Base-by-base conservation (phyloP, 495 filamentous ascomycete species). In the Daldinia grandis region DNA sequence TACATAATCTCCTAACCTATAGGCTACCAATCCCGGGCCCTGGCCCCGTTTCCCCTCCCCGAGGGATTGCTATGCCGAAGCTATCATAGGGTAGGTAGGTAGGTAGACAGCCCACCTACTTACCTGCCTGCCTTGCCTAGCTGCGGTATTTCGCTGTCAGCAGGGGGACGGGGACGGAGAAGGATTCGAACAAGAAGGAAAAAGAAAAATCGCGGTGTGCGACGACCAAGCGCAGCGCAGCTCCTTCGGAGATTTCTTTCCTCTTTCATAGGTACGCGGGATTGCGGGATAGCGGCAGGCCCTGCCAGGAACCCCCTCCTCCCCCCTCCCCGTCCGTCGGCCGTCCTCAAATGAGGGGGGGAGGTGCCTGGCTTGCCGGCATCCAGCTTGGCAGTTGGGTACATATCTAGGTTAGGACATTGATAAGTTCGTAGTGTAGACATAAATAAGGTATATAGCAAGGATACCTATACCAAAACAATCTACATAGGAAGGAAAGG, bases 61-160 rank as follows among this genome's bases (percentile, higher is more conserved):
- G 51, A 33, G 10, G 62, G 50, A 53, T 57, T 1, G 2, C 8
- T 14, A 24, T 21, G 9, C 2, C n/a, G 42, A 47, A 24, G 17
- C 19, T 47, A 4, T 47, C 42, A 47, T 24, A 47, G 10, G 33
- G 33, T 14, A n/a, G 35, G 30, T 31, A 31, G 30, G 7, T 31
- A 31, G 30, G n/a, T n/a, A 35, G 12, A 35, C 33, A 35, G 53
- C 53, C 42, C 27, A 19, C 17, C 9, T 57, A 59, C 47, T 27
- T 28, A 21, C 55, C 59, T 64, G 62, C 21, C 60, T 21, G 3
- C 1, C 49, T 25, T 64, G 62, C 21, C 60, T 21, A 3, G 2
- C 49, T 25, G 54, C 61, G 67, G 68, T 62, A 70, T 61, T 53
- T 65, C 42, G 53, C 61, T 47, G 50, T 37, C 62, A 54, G 67